Base-by-base conservation (phyloP, 163 green algal genomes). In the Scenedesmus sp. region DNA sequence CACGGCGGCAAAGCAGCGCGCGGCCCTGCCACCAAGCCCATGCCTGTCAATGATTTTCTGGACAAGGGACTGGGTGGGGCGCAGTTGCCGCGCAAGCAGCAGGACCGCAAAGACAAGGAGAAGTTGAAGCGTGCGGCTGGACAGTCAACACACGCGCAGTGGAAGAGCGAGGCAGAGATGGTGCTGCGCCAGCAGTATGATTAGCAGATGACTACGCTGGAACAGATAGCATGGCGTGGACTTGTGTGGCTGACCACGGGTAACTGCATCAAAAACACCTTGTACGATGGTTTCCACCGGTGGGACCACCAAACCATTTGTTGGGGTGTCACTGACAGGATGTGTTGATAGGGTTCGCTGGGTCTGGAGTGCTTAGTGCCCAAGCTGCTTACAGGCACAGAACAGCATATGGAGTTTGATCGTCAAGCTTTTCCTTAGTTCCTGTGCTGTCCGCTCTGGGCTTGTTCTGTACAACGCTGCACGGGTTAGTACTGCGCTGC, bases 111-210 rank as follows among this genome's bases (percentile, higher is more conserved):
- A 70, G 97, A 98, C 43, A 97, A 96, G 90, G 97, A 98, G 93
- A 98, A 98, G 93, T 30, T 91, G 3, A 98, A 98, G 88, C 94
- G 97, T 15, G 49, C 68, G 2, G 92, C 92, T 73, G 97, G 97
- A 9, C 97, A 98, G 93, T 96, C 90, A 53, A 94, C 92, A 1
- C 90, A 97, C 84, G 86, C 72, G 22, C n/a, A 87, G 18, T 98
- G 97, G 97, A 98, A 98, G 93, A 95, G 86, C 18, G 97, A 98
- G 92, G 95, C 94, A 49, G 95, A 97, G 86, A 98, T 98, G 96
- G 92, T 94, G 43, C 90, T 98, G 65, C 87, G 95, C n/a, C 95
- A 97, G 91, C 95, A 97, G 87, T 97, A 94, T 65, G 95, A 97
- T 81, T 89, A 83, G 37, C 16, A 40, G 65, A n/a, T n/a, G n/a